phyloP scores from a whole-genome alignment of 495 filamentous ascomycete genomes.

The Monascus purpureus region DNA sequence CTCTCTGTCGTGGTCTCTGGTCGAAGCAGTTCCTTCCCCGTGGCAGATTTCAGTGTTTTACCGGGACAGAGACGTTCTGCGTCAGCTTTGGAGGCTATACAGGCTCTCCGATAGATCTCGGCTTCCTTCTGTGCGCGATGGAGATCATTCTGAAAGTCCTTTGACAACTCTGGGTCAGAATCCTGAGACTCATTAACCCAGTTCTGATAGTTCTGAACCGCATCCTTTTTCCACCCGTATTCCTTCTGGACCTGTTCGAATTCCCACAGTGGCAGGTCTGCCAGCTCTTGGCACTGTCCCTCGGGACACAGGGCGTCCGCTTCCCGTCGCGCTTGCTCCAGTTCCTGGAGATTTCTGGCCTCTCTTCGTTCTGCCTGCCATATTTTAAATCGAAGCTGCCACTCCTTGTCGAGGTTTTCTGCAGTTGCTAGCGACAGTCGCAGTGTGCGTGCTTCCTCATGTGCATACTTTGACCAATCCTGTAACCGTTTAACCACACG shows the following conservation, averaged over 20 bases:
- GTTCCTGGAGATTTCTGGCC: neutral
- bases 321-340: neutral
- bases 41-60: neutral
- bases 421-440: neutral
- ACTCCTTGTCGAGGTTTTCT: neutral
- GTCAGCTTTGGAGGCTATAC: neutral
- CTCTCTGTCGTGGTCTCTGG: no score
- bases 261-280: neutral
- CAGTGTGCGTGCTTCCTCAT: neutral
- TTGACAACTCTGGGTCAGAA: neutral
- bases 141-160: no score
- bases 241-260: neutral
- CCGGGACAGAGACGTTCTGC: neutral
- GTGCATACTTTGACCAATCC: neutral
- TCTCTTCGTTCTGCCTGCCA: neutral
- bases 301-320: neutral
- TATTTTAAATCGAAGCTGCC: neutral
- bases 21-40: no score
- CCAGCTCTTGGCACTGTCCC: neutral
- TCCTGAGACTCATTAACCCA: neutral
- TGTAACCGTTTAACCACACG: neutral
- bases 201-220: neutral
- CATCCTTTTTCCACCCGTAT: neutral
- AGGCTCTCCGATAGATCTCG: neutral
- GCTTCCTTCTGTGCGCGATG: neutral